phyloP scores from a whole-genome alignment of 2,329 filamentous ascomycete species.

The Pleomassaria siparia region DNA sequence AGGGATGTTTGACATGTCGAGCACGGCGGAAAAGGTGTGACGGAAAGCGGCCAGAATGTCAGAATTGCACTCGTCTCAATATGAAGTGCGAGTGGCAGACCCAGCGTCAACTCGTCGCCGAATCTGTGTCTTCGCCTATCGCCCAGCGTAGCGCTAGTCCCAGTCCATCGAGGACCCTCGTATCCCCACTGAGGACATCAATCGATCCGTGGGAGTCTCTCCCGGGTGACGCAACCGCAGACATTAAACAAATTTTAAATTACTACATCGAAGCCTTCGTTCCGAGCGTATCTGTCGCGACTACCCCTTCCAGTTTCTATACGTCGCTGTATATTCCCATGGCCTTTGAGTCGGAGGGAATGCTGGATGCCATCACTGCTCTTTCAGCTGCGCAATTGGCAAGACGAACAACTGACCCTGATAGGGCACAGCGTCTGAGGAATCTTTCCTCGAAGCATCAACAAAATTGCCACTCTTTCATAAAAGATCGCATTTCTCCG shows the following conservation, averaged over 20 bases:
- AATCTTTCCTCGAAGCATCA: slow-evolving; percentile 35
- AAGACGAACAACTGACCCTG: slow-evolving; percentile 24
- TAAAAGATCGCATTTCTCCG: slow-evolving; percentile 31
- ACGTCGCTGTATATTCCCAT: slow-evolving; percentile 40
- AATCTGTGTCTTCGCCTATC: slow-evolving; percentile 3
- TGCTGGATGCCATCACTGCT: slow-evolving; percentile 39
- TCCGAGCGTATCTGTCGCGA: slow-evolving; percentile 39
- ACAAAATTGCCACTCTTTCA: slow-evolving; percentile 34
- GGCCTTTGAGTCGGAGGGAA: slow-evolving; percentile 38
- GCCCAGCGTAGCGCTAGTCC: neutral
- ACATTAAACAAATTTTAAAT: slow-evolving; percentile 33
- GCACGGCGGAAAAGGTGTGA: slow-evolving; percentile 40
- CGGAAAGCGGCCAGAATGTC: slow-evolving; percentile 34
- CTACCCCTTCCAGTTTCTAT: slow-evolving; percentile 39
- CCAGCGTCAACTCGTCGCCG: slow-evolving; percentile 26
- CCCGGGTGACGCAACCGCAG: slow-evolving; percentile 24
- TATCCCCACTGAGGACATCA: slow-evolving; percentile 20
- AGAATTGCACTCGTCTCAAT: slow-evolving; percentile 39
- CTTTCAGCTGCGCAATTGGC: slow-evolving; percentile 39
- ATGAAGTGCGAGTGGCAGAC: slow-evolving; percentile 40
- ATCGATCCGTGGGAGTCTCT: slow-evolving; percentile 36
- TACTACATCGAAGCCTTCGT: slow-evolving; percentile 41
- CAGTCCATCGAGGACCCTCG: neutral
- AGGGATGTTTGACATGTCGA: slow-evolving; percentile 40
- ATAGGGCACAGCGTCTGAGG: slow-evolving; percentile 32